These are phyloP conservation scores for Neospermospora avenae DNA, from an alignment of 2,329 filamentous ascomycete species.

Conservation along the genomic window DNA sequence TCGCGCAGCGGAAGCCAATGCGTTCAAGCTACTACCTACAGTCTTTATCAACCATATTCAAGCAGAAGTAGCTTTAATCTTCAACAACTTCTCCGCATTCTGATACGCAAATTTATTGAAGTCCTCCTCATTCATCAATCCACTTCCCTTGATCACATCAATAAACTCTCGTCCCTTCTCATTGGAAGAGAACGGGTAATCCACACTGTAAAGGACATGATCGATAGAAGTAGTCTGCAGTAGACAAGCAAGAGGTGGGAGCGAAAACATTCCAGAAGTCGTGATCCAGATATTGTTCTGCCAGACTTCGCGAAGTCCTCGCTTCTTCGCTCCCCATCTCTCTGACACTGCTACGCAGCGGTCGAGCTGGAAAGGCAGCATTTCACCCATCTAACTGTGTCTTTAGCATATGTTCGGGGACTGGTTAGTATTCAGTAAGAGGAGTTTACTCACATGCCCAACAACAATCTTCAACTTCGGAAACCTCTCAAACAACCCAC, in stretches of 20 bases:
- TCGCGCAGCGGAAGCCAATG: too few species aligned
- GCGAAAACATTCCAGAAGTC: slow-evolving; percentile 50
- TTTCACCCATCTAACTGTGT: slow-evolving; percentile 41
- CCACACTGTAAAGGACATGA: slow-evolving; percentile 52
- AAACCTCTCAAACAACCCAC: slow-evolving; percentile 53
- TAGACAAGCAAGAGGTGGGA: slow-evolving; percentile 45
- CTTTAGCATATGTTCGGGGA: neutral
- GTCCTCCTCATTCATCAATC: slow-evolving; percentile 46
- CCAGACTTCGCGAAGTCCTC: slow-evolving; percentile 48
- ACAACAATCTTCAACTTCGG: slow-evolving; percentile 53
- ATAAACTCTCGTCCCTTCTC: slow-evolving; percentile 48
- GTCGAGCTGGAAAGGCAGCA: slow-evolving; percentile 53
- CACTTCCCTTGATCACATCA: slow-evolving; percentile 46
- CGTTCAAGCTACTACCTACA: too few species aligned
- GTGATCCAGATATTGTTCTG: slow-evolving; percentile 56
- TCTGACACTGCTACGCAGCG: slow-evolving; percentile 38
- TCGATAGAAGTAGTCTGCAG: slow-evolving; percentile 46
- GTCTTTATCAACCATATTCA: neutral
- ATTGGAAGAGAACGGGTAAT: slow-evolving; percentile 53
- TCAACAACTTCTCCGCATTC: slow-evolving; percentile 49
- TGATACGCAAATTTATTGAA: slow-evolving; percentile 47
- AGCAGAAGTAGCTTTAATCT: slow-evolving; percentile 9
- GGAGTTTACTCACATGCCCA: slow-evolving; percentile 42
- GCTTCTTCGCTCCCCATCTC: slow-evolving; percentile 32
- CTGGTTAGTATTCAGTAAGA: neutral